Conservation (phyloP, 2,329 filamentous ascomycete species). For the Didymosphaeria variabile region DNA sequence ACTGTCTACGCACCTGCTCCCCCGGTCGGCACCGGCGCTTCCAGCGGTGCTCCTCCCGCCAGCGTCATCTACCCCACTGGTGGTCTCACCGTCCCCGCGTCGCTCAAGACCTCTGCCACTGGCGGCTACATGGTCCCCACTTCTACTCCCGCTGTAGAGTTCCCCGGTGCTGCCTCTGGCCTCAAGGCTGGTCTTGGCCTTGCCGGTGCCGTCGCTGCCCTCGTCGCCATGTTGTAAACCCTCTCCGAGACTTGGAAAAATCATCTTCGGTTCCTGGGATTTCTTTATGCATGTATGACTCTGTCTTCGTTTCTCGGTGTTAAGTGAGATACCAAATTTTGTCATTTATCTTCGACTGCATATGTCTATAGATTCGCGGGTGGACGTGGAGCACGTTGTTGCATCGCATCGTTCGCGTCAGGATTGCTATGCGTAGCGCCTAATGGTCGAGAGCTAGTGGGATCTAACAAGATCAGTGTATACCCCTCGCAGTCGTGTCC, state of each 20-base stretch:
- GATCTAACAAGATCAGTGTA: constrained; percentile 17
- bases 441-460: constrained; percentile 12
- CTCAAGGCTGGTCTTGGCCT: constrained; percentile 49
- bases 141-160: constrained; percentile 26
- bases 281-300: constrained; percentile 19
- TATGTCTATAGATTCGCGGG: constrained; percentile 8
- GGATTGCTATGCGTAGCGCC: constrained; percentile 3
- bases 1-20: constrained; percentile 23
- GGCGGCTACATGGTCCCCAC: constrained; percentile 33
- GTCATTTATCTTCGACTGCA: constrained; percentile 6
- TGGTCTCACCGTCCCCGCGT: constrained; percentile 42
- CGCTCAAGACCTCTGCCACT: constrained; percentile 42
- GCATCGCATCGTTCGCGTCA: constrained; percentile 13
- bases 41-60: constrained; percentile 27
- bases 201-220: constrained; percentile 52
- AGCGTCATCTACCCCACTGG: constrained; percentile 46
- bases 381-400: neutral
- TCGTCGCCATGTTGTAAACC: constrained; percentile 52
- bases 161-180: constrained; percentile 45
- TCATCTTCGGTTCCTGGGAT: constrained; percentile 8
- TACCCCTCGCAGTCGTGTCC: constrained; percentile 7
- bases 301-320: constrained; percentile 16
- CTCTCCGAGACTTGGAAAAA: constrained; percentile 12
- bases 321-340: constrained; percentile 14
- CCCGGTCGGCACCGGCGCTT: constrained; percentile 34